phyloP scores from a whole-genome alignment of 306 rosid species.

The Myrica gale region DNA sequence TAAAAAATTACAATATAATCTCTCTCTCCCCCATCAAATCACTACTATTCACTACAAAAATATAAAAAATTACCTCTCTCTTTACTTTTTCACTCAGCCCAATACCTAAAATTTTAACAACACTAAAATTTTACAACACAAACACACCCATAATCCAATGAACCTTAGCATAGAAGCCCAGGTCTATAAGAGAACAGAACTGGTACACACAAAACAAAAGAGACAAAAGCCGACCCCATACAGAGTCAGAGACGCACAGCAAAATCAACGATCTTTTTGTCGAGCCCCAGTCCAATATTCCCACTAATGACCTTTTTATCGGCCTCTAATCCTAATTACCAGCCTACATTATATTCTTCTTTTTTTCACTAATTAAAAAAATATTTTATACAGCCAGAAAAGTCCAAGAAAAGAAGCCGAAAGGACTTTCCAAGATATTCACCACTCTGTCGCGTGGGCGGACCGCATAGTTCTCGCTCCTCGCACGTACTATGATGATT shows the following conservation, averaged over 20 bases:
- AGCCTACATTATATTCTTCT: background rate
- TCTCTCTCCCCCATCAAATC: no score
- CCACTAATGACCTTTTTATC: background rate
- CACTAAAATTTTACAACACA: no score
- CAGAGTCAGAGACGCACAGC: background rate
- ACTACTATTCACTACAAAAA: no score
- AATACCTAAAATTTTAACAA: no score
- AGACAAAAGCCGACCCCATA: constrained; percentile 17
- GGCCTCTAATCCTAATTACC: background rate
- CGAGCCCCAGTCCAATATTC: constrained; percentile 3
- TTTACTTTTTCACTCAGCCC: no score
- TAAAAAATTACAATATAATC: no score
- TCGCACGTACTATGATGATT: no score
- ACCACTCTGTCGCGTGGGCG: background rate
- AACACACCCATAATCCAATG: background rate
- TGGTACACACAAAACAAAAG: background rate
- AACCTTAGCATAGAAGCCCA: background rate
- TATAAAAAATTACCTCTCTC: no score
- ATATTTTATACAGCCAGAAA: background rate
- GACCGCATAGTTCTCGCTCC: background rate
- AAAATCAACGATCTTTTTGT: background rate
- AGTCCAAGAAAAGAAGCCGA: constrained; percentile 21
- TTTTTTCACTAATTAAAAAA: background rate
- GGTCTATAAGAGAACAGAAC: background rate
- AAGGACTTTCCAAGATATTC: background rate